phyloP scores from a whole-genome alignment of 352 stramenopile species.

The Globisporangium heterothallicum region DNA sequence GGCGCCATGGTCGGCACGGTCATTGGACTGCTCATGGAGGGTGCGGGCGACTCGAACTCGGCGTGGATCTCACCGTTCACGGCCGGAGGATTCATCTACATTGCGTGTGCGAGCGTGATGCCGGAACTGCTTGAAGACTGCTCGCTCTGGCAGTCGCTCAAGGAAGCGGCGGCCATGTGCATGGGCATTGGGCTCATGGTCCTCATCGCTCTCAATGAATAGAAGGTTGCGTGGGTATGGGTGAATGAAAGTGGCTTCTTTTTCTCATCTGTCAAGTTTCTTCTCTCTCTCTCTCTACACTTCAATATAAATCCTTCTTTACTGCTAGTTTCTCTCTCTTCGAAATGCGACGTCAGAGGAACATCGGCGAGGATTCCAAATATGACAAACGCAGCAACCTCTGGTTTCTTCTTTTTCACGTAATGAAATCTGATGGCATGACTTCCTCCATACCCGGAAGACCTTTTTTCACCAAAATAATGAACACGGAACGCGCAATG shows the following conservation, averaged over 20 bases:
- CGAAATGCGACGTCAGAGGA: no score
- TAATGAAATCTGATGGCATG: not conserved
- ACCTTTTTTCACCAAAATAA: not conserved
- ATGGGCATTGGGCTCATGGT: slow-evolving; percentile 72
- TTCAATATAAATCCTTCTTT: not conserved
- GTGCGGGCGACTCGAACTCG: slow-evolving; percentile 54
- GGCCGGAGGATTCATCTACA: slow-evolving; percentile 91
- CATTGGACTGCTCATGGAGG: slow-evolving; percentile 77
- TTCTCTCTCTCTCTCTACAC: not conserved
- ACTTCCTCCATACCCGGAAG: not conserved
- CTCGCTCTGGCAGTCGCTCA: slow-evolving; percentile 61
- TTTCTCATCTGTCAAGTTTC: not conserved
- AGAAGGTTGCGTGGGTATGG: not conserved
- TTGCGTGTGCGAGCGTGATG: slow-evolving; percentile 88
- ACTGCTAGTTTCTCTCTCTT: no score
- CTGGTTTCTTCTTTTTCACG: not conserved
- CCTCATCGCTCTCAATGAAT: slow-evolving; percentile 65
- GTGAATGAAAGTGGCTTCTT: not conserved
- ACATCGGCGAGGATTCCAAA: not conserved
- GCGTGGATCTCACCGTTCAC: slow-evolving; percentile 84
- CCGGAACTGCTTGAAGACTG: slow-evolving; percentile 88
- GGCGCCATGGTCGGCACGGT: slow-evolving; percentile 88
- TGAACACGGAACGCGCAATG: not conserved
- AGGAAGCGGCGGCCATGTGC: slow-evolving; percentile 65
- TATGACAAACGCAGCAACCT: not conserved